Base-by-base conservation (phyloP, 768 basidiomycete species). In the Termitomyces sp. region DNA sequence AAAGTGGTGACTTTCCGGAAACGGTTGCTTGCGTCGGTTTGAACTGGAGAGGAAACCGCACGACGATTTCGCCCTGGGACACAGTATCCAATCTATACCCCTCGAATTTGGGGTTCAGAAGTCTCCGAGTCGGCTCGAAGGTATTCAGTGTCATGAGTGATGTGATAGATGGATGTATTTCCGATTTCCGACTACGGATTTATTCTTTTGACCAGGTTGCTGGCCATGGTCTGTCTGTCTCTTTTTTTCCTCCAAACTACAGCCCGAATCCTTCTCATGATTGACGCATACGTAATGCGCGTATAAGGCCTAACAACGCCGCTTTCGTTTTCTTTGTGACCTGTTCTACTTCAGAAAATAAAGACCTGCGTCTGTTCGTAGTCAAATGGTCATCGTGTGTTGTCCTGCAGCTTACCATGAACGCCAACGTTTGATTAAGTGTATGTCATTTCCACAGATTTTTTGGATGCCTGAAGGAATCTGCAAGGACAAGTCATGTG, bases 21-120 rank as follows among this genome's bases (percentile, higher is more conserved):
- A 79, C 71, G 39, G 85, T 82, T 8, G 81, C 76, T 69, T 88
- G 86, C 7, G 81, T 79, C 0, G 81, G 75, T 75, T 80, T 62
- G 74, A 80, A 66, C 63, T 79, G 66, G 58, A 91, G 78, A 9
- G 68, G 67, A 66, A 79, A 80, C 25, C 80, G 76, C 19, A 70
- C 69, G 5, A 88, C 76, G 9, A 73, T 71, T 8, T 80, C 72
- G n/a, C 85, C 80, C 61, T 85, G 83, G 11, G 76, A 67, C 34
- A 90, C 73, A 3, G 82, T 72, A 59, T 85, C 78, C 27, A 94
- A 77, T 61, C 81, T 89, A 68, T 94, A 94, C 2, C 88, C 89
- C 61, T 94, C 91, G 56, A 94, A 94, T 61, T 87, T 88, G 1
- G 89, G 83, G 62, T 94, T 93, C 25, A 89, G 69, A 16, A 93